Base-by-base conservation (phyloP, 495 filamentous ascomycete genomes). In the Neurospora tetraspora region DNA sequence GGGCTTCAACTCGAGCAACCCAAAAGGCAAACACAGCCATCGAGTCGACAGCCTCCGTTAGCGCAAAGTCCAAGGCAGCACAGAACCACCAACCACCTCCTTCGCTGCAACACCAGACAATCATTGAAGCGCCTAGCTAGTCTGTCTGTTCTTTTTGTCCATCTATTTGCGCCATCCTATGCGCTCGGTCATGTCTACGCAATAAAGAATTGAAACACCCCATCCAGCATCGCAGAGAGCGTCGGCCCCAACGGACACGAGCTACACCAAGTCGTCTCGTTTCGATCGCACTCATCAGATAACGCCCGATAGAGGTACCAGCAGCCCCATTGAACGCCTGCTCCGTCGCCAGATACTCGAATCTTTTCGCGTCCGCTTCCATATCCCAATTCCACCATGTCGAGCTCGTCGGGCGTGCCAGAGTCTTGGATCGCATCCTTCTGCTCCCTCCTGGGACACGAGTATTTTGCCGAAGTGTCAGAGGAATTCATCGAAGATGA, bases 401-500 rank as follows among this genome's bases (percentile, higher is more conserved):
- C 86, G 76, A 89, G 92, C 73, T 94, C 93, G 5, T 95, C 94
- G 70, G 92, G 91, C 73, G 89, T 92, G 4, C 92, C 92, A 76
- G 94, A 97, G 83, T 96, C 93, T 53, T 99, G 96, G 96, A 98
- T 99, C 84, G 91, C 92, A 71, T 95, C 94, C 69, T 99, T 97
- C 82, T 99, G 96, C 84, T 93, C 92, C 39, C 86, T 98, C 40
- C 88, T 97, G 73, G 96, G 96, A 71, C 96, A 99, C 80, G 96
- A 99, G 80, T 99, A 98, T 83, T 99, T 99, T 80, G 96, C 96
- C 69, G 96, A 99, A 82, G 94, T 99, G 53, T 94, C 93, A 27
- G 96, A 99, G 83, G 96, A 99, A 73, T 99, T 99, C 80, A 98
- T 99, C 77, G 96, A 99, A 81, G 96, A 99, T 89, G 96, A 99